Percentiles rank a stretch among this genome's conserved stretches.
phyloP scores from a whole-genome alignment of 208 protist genomes.

The Vickermania ingenoplastis region DNA sequence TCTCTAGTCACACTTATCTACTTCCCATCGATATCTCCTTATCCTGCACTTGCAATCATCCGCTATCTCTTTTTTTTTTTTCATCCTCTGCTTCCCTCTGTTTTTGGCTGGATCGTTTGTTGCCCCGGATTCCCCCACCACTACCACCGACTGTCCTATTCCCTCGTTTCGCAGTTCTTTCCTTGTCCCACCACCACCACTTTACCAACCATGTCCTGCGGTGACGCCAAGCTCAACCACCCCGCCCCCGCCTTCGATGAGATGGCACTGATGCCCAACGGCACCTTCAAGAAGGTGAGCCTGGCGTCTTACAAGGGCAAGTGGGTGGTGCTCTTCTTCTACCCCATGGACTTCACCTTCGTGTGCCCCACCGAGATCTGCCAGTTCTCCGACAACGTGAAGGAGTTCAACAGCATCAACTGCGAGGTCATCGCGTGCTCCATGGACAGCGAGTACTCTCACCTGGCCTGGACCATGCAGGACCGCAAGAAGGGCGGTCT shows the following conservation, averaged over 20 bases:
- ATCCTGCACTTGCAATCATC: too few relatives aligned
- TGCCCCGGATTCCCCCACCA: not conserved
- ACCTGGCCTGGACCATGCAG: conserved; percentile 93
- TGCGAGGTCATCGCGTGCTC: conserved; percentile 89
- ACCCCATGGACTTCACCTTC: conserved; percentile 95
- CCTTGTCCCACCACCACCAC: not conserved
- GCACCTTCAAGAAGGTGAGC: conserved; percentile 90
- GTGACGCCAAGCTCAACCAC: conserved; percentile 62
- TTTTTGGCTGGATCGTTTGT: not conserved
- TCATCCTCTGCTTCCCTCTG: too few relatives aligned
- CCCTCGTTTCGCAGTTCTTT: not conserved
- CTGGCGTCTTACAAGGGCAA: conserved; percentile 89
- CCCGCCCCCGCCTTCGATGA: conserved; percentile 87
- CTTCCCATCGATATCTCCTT: too few relatives aligned
- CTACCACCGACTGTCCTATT: not conserved
- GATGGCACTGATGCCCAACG: conserved; percentile 87
- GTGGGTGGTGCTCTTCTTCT: conserved; percentile 95
- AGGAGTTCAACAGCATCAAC: conserved; percentile 83
- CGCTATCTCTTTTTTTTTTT: too few relatives aligned
- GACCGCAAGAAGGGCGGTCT: conserved; percentile 96
- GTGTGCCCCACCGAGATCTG: conserved; percentile 97
- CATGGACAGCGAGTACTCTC: conserved; percentile 92
- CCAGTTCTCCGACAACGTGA: conserved; percentile 88
- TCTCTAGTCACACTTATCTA: too few relatives aligned
- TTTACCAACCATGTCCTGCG: conserved; percentile 28